A percentile compares a stretch with the other conserved stretches of the same genome.
Conservation (phyloP, 805 yeast genomes). For the Novakomyces olei region DNA sequence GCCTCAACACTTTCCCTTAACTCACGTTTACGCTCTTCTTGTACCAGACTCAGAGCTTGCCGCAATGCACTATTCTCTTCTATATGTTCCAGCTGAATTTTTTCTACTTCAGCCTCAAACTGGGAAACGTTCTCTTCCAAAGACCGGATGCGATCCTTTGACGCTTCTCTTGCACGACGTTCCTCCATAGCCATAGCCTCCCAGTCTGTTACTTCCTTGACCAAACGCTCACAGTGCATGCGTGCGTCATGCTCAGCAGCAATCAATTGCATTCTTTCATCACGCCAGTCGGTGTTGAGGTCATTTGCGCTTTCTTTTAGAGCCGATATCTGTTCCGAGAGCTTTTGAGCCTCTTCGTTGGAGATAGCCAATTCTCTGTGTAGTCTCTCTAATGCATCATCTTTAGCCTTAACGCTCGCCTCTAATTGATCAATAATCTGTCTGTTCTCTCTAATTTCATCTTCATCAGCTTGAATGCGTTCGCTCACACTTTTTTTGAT, state of each 20-base stretch:
- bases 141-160: too few species aligned
- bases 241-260: conserved; percentile 8
- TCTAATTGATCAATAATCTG: conserved; percentile 14
- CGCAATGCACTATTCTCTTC: too few species aligned
- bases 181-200: conserved; percentile 17
- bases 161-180: conserved; percentile 11
- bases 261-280: conserved; percentile 10
- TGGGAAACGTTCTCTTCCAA: too few species aligned
- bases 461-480: conserved; percentile 22
- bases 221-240: conserved; percentile 9
- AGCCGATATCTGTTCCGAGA: conserved; percentile 13
- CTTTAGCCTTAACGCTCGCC: conserved; percentile 17
- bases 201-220: conserved; percentile 16
- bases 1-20: conserved; percentile 17
- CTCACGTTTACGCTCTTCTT: conserved; percentile 12
- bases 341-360: conserved; percentile 13
- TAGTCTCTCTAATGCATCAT: conserved; percentile 17
- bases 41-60: conserved; percentile 11
- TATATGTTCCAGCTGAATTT: too few species aligned
- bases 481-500: conserved; percentile 21
- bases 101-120: too few species aligned
- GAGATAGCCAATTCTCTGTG: conserved; percentile 19
- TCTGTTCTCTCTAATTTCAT: conserved; percentile 10
- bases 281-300: conserved; percentile 12
- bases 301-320: conserved; percentile 9